Conservation (phyloP, 768 basidiomycete genomes). For the Pleurotus ostreatus region DNA sequence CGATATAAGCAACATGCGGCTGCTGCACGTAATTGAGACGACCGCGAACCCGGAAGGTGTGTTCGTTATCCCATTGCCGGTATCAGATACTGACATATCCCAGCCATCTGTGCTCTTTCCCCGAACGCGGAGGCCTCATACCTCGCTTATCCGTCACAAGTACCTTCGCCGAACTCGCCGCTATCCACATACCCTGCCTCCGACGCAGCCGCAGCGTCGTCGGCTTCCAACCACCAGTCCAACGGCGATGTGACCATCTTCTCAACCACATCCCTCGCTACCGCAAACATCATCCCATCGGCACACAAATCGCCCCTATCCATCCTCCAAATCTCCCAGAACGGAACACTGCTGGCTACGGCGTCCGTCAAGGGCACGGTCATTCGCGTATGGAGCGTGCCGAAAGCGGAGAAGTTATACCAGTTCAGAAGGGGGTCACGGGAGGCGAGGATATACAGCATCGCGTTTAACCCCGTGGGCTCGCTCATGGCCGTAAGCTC, state of each 20-base stretch:
- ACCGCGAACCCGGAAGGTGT: constrained; percentile 91
- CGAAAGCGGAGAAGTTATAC: constrained; percentile 89
- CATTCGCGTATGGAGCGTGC: constrained; percentile 90
- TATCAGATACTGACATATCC: neutral
- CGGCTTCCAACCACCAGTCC: constrained; percentile 24
- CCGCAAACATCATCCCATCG: constrained; percentile 86
- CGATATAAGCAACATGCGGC: constrained; percentile 97
- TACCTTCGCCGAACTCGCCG: constrained; percentile 74
- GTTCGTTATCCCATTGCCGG: constrained; percentile 9
- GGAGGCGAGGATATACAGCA: constrained; percentile 81
- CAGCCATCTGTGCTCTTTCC: constrained; percentile 92
- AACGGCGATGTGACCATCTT: constrained; percentile 89
- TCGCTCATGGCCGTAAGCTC: constrained; percentile 84
- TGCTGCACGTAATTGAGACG: constrained; percentile 96
- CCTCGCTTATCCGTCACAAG: constrained; percentile 93
- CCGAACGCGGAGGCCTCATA: constrained; percentile 92
- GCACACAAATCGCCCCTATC: constrained; percentile 97
- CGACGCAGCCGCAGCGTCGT: constrained; percentile 32
- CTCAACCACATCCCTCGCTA: constrained; percentile 86
- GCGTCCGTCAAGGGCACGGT: constrained; percentile 95
- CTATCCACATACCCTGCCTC: constrained; percentile 37
- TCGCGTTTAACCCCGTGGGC: constrained; percentile 77
- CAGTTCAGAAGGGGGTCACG: constrained; percentile 92
- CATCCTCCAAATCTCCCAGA: constrained; percentile 77
- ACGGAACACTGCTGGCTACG: constrained; percentile 89